A percentile compares a stretch with the other conserved stretches of the same genome.
These are phyloP conservation scores for Achlya hypogyna DNA, from an alignment of 352 stramenopile species.

Conservation along the genomic window DNA sequence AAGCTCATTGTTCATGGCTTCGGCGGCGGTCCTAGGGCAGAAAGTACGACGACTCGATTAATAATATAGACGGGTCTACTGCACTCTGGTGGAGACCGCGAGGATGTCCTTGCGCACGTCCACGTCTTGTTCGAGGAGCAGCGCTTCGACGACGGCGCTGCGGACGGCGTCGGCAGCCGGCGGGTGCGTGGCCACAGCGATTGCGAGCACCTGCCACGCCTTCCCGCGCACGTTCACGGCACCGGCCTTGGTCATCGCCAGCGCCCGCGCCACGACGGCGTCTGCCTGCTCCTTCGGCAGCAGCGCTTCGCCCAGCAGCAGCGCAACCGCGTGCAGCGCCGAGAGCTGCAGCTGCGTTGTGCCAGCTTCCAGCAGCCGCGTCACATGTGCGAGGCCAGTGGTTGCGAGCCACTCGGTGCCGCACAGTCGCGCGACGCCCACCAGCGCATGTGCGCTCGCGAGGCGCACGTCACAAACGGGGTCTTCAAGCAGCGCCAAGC, in stretches of 20 bases:
- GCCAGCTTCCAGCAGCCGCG: conserved; percentile 3
- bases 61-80: conserved; percentile 34
- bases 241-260: background rate
- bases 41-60: too few species aligned
- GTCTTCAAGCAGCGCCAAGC: conserved; percentile 56
- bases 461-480: conserved; percentile 63
- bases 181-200: background rate
- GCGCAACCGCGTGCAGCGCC: background rate
- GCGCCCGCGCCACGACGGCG: background rate
- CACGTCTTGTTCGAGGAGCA: background rate
- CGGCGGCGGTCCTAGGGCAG: too few species aligned
- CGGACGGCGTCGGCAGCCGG: background rate
- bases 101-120: conserved; percentile 9
- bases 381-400: conserved; percentile 18
- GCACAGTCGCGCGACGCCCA: conserved; percentile 53
- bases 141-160: background rate
- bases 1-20: too few species aligned
- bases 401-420: conserved; percentile 66
- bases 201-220: background rate
- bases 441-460: conserved; percentile 51
- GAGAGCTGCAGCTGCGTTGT: conserved; percentile 9
- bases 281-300: background rate
- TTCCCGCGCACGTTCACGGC: conserved; percentile 12
- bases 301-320: background rate
- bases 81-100: conserved; percentile 21